Evolutionary conservation across 140 eudicot species (phyloP).

Genomic region (Stevia rebaudiana): DNA sequence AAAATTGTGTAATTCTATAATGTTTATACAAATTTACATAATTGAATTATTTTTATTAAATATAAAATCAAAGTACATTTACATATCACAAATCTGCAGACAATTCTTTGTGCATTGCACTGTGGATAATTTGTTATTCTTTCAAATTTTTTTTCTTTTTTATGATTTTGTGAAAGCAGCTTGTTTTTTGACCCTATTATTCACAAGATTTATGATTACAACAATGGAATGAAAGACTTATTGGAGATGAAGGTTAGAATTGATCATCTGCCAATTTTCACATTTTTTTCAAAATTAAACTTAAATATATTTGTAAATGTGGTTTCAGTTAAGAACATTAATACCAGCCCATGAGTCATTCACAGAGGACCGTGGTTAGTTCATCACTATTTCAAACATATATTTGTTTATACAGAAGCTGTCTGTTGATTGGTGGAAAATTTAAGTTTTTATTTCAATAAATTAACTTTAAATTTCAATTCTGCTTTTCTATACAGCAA

Average conservation of each 20-base stretch:
- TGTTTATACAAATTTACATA: too few relatives aligned
- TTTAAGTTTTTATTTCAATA: conserved; percentile 6
- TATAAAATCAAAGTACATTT: too few relatives aligned
- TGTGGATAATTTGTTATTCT: too few relatives aligned
- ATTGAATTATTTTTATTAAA: too few relatives aligned
- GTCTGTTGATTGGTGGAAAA: background rate
- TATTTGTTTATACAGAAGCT: conserved; percentile 4
- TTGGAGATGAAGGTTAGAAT: conserved; percentile 55
- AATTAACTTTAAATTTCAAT: background rate
- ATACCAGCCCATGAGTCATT: conserved; percentile 79
- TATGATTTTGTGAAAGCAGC: conserved; percentile 44
- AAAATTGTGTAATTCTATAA: too few relatives aligned
- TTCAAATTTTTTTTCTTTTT: background rate
- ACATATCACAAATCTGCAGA: too few relatives aligned
- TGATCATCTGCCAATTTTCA: background rate
- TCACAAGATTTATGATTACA: conserved; percentile 62
- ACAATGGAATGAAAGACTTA: conserved; percentile 60
- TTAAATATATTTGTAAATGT: too few relatives aligned
- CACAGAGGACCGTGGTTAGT: conserved; percentile 81
- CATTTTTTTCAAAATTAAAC: too few relatives aligned
- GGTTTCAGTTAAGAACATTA: conserved; percentile 70
- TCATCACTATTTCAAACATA: conserved; percentile 12
- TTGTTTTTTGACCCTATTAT: conserved; percentile 75
- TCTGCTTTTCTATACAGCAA: conserved; percentile 46
- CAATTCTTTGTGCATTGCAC: too few relatives aligned